Conservation (phyloP, 495 filamentous ascomycete species). For the Lichenothelia convexa region DNA sequence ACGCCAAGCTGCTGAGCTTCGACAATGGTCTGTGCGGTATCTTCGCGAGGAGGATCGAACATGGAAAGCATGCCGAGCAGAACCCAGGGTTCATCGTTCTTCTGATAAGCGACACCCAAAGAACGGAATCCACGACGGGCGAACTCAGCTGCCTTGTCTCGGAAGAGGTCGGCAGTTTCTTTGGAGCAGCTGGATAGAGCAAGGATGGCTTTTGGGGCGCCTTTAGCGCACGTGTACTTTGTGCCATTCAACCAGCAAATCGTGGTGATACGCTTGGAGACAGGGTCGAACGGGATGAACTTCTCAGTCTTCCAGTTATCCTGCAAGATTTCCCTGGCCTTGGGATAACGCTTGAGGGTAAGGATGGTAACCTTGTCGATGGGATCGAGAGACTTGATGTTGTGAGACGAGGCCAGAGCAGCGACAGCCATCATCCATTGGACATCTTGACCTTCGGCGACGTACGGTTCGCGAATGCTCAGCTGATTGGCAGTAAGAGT, state of each 20-base stretch:
- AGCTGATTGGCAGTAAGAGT: constrained; percentile 58
- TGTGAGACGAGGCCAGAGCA: constrained; percentile 57
- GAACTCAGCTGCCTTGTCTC: constrained; percentile 52
- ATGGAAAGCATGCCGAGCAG: constrained; percentile 59
- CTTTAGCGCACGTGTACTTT: constrained; percentile 50
- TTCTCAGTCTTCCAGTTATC: constrained; percentile 57
- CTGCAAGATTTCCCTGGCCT: constrained; percentile 48
- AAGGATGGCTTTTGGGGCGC: constrained; percentile 57
- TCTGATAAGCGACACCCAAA: constrained; percentile 47
- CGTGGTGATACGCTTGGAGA: constrained; percentile 60
- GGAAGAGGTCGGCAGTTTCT: constrained; percentile 46
- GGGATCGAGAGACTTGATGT: constrained; percentile 58
- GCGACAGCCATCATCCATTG: constrained; percentile 70
- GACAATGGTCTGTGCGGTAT: constrained; percentile 60
- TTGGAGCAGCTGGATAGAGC: constrained; percentile 44
- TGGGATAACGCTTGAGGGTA: constrained; percentile 55
- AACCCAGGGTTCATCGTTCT: constrained; percentile 32
- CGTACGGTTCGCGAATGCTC: constrained; percentile 55
- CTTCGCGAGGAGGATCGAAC: constrained; percentile 63
- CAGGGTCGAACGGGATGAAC: constrained; percentile 62
- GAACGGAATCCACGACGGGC: constrained; percentile 69
- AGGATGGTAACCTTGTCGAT: constrained; percentile 64
- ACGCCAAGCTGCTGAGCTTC: constrained; percentile 62
- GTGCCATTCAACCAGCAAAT: constrained; percentile 48
- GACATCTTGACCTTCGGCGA: constrained; percentile 55